Evolutionary conservation across 345 rosid species (phyloP).

Genomic region (Murraya koenigii): DNA sequence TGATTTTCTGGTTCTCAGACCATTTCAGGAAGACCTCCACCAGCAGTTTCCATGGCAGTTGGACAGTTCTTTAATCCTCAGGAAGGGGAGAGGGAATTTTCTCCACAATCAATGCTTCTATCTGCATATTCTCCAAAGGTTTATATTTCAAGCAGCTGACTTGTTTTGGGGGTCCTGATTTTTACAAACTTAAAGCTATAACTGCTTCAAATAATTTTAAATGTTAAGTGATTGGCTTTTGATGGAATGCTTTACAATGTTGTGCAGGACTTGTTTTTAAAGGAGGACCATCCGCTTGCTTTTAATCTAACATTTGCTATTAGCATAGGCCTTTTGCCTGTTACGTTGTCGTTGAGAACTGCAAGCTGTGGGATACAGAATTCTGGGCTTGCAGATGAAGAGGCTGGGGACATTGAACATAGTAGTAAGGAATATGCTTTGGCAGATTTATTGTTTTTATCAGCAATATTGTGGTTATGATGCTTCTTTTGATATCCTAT

Average conservation of each 20-base stretch:
- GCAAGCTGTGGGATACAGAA: conserved; percentile 85
- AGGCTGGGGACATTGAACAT: conserved; percentile 64
- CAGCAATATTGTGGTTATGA: background rate
- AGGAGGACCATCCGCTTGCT: conserved; percentile 93
- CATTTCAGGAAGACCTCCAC: conserved; percentile 93
- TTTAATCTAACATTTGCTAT: conserved; percentile 70
- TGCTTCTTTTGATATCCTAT: background rate
- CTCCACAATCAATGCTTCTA: conserved; percentile 62
- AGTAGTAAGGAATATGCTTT: conserved; percentile 53
- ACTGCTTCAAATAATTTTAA: conserved; percentile 17
- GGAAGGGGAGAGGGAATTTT: conserved; percentile 65
- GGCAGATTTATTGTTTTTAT: background rate
- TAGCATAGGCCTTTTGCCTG: conserved; percentile 90
- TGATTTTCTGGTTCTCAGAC: conserved; percentile 57
- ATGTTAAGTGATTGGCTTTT: conserved; percentile 19
- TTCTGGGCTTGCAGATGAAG: conserved; percentile 71
- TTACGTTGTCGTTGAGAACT: conserved; percentile 64
- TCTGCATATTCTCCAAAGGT: conserved; percentile 78
- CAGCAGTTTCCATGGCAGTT: conserved; percentile 97
- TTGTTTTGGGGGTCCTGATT: conserved; percentile 12
- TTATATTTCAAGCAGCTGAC: conserved; percentile 19
- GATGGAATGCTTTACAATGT: conserved; percentile 19
- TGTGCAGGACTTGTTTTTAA: conserved; percentile 66
- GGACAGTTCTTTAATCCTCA: conserved; percentile 94
- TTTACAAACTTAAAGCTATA: conserved; percentile 2